Percentiles rank a stretch among this genome's conserved stretches.
Evolutionary conservation across 1,284 basidiomycete species (phyloP).

Genomic region (Cryptococcus sp.): DNA sequence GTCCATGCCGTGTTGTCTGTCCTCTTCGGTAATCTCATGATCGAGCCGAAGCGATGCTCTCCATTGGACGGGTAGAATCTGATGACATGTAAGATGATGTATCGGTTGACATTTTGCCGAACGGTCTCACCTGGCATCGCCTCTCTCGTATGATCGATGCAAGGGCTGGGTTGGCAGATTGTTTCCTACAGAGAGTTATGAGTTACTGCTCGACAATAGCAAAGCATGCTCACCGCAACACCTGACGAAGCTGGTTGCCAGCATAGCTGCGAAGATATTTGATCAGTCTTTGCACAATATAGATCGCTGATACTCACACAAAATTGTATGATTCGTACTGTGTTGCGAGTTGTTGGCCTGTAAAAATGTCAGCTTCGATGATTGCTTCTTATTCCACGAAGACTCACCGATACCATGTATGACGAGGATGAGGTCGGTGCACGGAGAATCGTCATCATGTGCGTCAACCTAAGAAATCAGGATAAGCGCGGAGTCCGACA

Average conservation of each 20-base stretch:
- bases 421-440: constrained; percentile 57
- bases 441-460: constrained; percentile 47
- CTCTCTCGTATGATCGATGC: constrained; percentile 55
- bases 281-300: neutral
- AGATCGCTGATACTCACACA: constrained; percentile 31
- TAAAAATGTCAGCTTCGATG: neutral
- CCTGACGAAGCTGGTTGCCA: constrained; percentile 55
- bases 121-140: constrained; percentile 45
- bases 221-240: constrained; percentile 45
- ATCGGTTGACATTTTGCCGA: neutral
- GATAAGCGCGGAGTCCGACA: neutral
- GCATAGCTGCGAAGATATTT: constrained; percentile 45
- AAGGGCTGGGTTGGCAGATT: constrained; percentile 54
- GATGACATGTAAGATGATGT: constrained; percentile 3
- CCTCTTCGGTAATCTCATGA: constrained; percentile 53
- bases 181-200: constrained; percentile 46
- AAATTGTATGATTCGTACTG: constrained; percentile 58
- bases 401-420: constrained; percentile 57
- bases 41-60: constrained; percentile 56
- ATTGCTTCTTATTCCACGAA: neutral
- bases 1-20: constrained; percentile 54
- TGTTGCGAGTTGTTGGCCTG: constrained; percentile 54
- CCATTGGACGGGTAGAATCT: constrained; percentile 62
- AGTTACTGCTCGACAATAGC: neutral
- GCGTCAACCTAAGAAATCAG: constrained; percentile 30